Conservation (phyloP, 495 filamentous ascomycete species). For the Sabuloglossum arenarium region DNA sequence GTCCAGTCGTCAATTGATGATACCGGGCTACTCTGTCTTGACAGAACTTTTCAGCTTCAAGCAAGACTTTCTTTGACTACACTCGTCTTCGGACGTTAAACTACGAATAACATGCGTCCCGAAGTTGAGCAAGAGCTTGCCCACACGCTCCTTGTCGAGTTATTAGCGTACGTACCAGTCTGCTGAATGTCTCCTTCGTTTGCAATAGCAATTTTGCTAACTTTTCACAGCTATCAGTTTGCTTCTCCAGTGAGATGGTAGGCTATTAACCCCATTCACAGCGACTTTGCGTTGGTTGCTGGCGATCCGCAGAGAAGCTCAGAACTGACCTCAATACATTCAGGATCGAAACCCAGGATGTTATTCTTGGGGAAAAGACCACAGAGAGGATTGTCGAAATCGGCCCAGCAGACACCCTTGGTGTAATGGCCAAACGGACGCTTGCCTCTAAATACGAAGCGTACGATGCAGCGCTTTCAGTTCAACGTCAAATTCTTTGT, state of each 20-base stretch:
- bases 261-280: constrained; percentile 8
- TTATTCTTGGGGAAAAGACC: constrained; percentile 84
- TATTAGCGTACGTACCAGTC: constrained; percentile 55
- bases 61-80: not conserved
- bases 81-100: constrained; percentile 1
- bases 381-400: constrained; percentile 97
- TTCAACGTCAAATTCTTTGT: constrained; percentile 92
- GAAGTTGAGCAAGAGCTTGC: constrained; percentile 97
- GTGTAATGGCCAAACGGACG: constrained; percentile 92
- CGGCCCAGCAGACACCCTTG: constrained; percentile 92
- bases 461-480: constrained; percentile 87
- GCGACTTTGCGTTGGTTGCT: not conserved
- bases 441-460: constrained; percentile 96
- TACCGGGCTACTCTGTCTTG: not conserved
- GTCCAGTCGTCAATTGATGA: not conserved
- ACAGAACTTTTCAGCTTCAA: not conserved
- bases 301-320: not conserved
- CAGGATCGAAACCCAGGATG: constrained; percentile 95
- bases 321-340: not conserved
- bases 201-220: not conserved
- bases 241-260: constrained; percentile 84
- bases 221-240: constrained; percentile 38
- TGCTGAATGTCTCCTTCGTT: not conserved
- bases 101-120: constrained; percentile 57
- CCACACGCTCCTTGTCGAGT: constrained; percentile 92